A percentile compares a stretch with the other conserved stretches of the same genome.
Evolutionary conservation across 2,329 filamentous ascomycete species (phyloP).

Genomic region (Zarea fungicola): DNA sequence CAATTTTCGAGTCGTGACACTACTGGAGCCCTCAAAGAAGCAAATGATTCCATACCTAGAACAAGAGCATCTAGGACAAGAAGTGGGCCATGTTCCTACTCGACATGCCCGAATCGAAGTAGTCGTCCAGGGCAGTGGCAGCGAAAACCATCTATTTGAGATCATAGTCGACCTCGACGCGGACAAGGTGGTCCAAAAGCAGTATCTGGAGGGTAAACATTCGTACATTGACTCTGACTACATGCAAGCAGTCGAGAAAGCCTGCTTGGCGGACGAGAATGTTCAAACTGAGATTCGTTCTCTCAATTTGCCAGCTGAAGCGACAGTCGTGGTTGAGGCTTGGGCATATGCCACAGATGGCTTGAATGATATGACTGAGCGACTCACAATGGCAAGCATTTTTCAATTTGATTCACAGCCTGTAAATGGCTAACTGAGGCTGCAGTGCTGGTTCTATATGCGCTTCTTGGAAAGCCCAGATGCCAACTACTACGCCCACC

Average conservation of each 20-base stretch:
- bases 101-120: conserved; percentile 37
- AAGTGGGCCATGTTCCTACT: conserved; percentile 16
- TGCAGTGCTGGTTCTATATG: conserved; percentile 33
- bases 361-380: conserved; percentile 42
- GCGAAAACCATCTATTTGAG: conserved; percentile 23
- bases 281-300: conserved; percentile 39
- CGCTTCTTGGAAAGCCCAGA: conserved; percentile 36
- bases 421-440: background rate
- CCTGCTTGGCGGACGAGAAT: conserved; percentile 36
- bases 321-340: conserved; percentile 44
- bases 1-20: conserved; percentile 45
- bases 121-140: conserved; percentile 16
- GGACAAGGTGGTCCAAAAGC: conserved; percentile 18
- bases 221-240: conserved; percentile 43
- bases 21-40: conserved; percentile 46
- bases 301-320: conserved; percentile 39
- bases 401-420: no score
- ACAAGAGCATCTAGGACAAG: conserved; percentile 27
- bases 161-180: conserved; percentile 26
- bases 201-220: conserved; percentile 36
- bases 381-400: conserved; percentile 44
- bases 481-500: conserved; percentile 52
- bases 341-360: conserved; percentile 54
- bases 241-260: conserved; percentile 43
- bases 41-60: conserved; percentile 41